These are phyloP conservation scores for Arctostaphylos glauca DNA, from an alignment of 148 eudicot genomes.

Conservation along the genomic window DNA sequence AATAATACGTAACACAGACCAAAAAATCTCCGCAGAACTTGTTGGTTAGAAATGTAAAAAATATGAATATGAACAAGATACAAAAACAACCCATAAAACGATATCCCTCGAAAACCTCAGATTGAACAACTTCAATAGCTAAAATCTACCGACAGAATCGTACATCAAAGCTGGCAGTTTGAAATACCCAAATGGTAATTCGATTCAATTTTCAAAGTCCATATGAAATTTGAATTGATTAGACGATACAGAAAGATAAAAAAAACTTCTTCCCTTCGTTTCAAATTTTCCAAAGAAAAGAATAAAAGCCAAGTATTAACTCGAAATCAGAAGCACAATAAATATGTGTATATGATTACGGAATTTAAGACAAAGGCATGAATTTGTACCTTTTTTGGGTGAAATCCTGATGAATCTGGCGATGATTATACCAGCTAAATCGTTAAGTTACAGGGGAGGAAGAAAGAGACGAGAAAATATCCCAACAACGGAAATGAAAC, in stretches of 20 bases:
- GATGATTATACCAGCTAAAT: background rate
- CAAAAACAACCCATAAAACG: background rate
- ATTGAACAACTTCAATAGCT: slow-evolving; percentile 3
- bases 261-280: background rate
- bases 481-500: background rate
- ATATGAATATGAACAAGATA: too few species aligned
- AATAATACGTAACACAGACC: too few species aligned
- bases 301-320: background rate
- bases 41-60: too few species aligned
- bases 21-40: too few species aligned
- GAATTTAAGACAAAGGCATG: background rate
- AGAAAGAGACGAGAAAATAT: background rate
- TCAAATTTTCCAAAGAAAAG: background rate
- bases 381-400: background rate
- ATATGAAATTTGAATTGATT: background rate
- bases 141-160: background rate
- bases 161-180: background rate
- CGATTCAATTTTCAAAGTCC: background rate
- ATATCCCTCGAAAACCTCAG: background rate
- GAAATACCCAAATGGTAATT: background rate
- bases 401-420: background rate
- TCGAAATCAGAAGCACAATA: background rate
- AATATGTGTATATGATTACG: background rate
- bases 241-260: too few species aligned
- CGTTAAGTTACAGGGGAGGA: background rate